Evolutionary conservation across 2,329 filamentous ascomycete genomes (phyloP), one percentile per base, ranked within the genome.

Genomic region (Fonsecaea pugnacius): DNA sequence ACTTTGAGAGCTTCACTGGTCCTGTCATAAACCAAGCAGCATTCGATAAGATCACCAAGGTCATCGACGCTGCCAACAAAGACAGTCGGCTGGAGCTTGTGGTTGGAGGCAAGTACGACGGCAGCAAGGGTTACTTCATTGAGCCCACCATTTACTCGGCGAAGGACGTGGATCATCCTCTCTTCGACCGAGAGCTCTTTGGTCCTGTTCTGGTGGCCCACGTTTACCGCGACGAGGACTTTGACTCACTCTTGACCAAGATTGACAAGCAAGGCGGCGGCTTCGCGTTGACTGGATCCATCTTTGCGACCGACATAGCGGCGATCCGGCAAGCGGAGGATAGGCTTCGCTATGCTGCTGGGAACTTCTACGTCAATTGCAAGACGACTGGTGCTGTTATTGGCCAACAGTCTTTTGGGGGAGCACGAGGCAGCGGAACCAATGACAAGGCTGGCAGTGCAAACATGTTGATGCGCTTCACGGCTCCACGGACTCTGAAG

Each of bases 1-100:
- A 89, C 35, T 87, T 88, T 72, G 79, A 82, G 69, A 90, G 90
- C 80, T 93, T 93, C 79, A 85, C 91, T 71, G 90, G 90, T n/a
- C 91, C 91, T 27, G 90, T 94, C 65, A 93, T 94, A 76, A 90
- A 93, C 79, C 82, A 86, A 65, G 83, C 81, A 8, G 89, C 87
- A 32, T 94, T 93, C 82, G 85, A 91, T 75, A 92, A 91, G 77
- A 84, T 94, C 1, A 83, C 84, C 0, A 82, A 82, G 10, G 88
- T 87, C 60, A 92, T 94, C 67, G 89, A 93, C 69, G 85, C 83
- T 32, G 89, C 90, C 32, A 91, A 90, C 78, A 80, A 81, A 18
- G 90, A 93, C 76, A 76, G 78, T 10, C 84, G 88, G 65, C 83
- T 93, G n/a, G 83, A 89, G 74, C 82, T 91, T 2, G 75, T 94